phyloP scores from a whole-genome alignment of 1,139 yeast genomes.

The Candida smagusa region DNA sequence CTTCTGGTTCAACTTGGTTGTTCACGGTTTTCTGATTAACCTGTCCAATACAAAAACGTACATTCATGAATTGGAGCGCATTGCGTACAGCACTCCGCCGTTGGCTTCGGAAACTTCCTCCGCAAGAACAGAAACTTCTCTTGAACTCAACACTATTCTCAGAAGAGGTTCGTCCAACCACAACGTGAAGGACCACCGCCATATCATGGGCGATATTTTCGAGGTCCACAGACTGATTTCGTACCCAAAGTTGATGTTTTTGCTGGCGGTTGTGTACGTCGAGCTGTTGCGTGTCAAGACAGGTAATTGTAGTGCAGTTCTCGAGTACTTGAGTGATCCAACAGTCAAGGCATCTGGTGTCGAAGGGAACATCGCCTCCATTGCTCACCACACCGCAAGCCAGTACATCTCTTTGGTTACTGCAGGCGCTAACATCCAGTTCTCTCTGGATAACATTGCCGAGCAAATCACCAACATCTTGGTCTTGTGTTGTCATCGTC shows the following conservation, averaged over 20 bases:
- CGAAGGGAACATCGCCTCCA: conserved; percentile 65
- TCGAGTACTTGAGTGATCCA: conserved; percentile 83
- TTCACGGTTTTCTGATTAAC: conserved; percentile 76
- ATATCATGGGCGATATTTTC: conserved; percentile 47
- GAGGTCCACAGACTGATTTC: conserved; percentile 58
- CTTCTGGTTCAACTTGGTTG: conserved; percentile 91
- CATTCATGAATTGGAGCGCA: conserved; percentile 51
- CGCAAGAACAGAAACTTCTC: conserved; percentile 84
- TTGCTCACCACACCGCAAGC: conserved; percentile 58
- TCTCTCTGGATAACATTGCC: conserved; percentile 61
- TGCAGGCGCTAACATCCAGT: conserved; percentile 47
- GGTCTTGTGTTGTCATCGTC: conserved; percentile 73
- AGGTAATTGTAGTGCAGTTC: conserved; percentile 75
- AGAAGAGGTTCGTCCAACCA: conserved; percentile 87
- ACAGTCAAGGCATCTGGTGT: conserved; percentile 70
- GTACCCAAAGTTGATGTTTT: conserved; percentile 80
- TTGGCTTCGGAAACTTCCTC: conserved; percentile 85
- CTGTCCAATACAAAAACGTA: conserved; percentile 54
- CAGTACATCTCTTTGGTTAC: conserved; percentile 50
- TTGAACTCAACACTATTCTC: conserved; percentile 87
- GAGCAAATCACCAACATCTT: conserved; percentile 68
- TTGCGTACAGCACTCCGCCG: conserved; percentile 90
- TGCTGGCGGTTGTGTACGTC: conserved; percentile 75
- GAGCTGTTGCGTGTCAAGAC: conserved; percentile 76
- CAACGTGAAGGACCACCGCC: conserved; percentile 74